Base-by-base conservation (phyloP, 768 basidiomycete genomes). In the Saitozyma sp. region DNA sequence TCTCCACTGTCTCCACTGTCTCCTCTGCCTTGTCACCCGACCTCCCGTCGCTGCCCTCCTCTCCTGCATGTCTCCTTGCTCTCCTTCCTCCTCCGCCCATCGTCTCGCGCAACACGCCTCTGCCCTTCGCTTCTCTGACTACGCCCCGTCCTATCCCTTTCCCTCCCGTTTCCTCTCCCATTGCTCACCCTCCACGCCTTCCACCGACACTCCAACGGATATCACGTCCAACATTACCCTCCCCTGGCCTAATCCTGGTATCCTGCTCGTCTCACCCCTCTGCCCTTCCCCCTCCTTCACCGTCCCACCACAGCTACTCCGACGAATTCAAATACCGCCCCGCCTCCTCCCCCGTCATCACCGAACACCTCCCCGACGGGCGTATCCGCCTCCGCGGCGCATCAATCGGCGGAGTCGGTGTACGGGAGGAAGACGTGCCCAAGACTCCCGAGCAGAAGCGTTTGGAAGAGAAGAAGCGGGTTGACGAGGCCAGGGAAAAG, bases 291-390 rank as follows among this genome's bases (percentile, higher is more conserved):
- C 29, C 19, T 4, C 58, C 51, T 51, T 40, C 58, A 29, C 43
- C 46, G n/a, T 5, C 17, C 11, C 52, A 49, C 20, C 16, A 46
- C 58, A 92, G 91, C 65, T 93, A 92, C 74, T 91, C 89, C 11
- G 87, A 88, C 64, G 87, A 91, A 70, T 85, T 84, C 81, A 90
- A 87, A 78, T 92, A 84, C 75, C 83, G 91, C 20, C 91, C 91
- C 0, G 91, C 91, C 10, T 90, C 91, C 7, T 91, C 89, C 63
- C 90, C 91, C 10, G 81, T 92, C 49, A 84, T 92, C 67, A 91
- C 89, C 0, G 89, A 92, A 73, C 83, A 81, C 17, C 80, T 92
- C 64, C 85, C 85, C 65, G 89, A 90, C 65, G 90, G 90, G 0
- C 83, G 85, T 5, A 78, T 85, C 8, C 83, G 86, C 9, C 69